Percentiles rank a stretch among this genome's conserved stretches.
Conservation (phyloP, 2,329 filamentous ascomycete genomes). For the Phaeosphaeria sp. region DNA sequence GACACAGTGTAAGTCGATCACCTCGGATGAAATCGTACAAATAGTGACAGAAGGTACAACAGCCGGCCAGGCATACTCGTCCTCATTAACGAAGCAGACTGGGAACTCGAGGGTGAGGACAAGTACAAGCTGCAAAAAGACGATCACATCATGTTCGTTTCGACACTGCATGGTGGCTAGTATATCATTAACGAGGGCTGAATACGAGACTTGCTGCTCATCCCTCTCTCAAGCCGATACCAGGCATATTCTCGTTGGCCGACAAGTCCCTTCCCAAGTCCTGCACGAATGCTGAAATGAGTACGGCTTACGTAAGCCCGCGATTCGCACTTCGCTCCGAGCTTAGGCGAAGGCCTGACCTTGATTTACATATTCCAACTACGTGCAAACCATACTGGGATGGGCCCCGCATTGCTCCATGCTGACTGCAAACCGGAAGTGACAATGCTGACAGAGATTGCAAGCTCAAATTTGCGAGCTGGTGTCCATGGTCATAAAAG, state of each 20-base stretch:
- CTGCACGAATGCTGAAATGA: background rate
- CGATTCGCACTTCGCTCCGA: background rate
- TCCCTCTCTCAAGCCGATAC: background rate
- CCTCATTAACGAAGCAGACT: slow-evolving; percentile 96
- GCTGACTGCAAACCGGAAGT: background rate
- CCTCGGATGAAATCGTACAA: background rate
- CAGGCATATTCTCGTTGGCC: background rate
- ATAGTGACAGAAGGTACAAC: slow-evolving; percentile 22
- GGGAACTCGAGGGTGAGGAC: slow-evolving; percentile 96
- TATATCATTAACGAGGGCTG: background rate
- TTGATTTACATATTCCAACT: background rate
- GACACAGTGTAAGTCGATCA: slow-evolving; percentile 74
- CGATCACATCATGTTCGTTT: slow-evolving; percentile 95
- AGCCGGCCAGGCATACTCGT: slow-evolving; percentile 96
- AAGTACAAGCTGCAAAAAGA: slow-evolving; percentile 80
- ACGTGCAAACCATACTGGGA: background rate
- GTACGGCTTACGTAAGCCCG: background rate
- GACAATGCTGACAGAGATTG: background rate
- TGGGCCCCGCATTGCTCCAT: background rate
- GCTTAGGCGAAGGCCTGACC: background rate
- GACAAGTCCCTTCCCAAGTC: background rate
- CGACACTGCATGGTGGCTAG: slow-evolving; percentile 90
- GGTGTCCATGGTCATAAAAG: background rate
- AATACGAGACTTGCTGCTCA: background rate
- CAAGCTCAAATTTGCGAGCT: background rate